phyloP scores from a whole-genome alignment of 2,329 filamentous ascomycete genomes.

The Neonectria sp. region DNA sequence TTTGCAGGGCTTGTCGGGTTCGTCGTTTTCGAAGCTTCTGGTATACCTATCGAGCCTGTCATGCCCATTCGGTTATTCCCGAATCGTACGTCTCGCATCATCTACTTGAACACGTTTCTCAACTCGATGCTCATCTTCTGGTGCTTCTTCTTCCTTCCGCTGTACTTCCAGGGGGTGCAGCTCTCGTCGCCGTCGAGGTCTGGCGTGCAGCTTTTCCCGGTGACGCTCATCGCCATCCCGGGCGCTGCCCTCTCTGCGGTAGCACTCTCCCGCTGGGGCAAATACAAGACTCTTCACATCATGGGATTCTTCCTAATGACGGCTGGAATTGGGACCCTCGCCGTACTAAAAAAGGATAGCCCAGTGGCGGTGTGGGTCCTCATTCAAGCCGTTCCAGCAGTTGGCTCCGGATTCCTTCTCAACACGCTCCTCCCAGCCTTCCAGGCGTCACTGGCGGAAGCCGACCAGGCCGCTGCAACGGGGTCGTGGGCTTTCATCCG shows the following conservation, averaged over 20 bases:
- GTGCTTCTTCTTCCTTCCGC: constrained; percentile 58
- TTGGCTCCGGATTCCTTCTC: constrained; percentile 60
- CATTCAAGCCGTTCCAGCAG: constrained; percentile 56
- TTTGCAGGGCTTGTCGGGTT: constrained; percentile 34
- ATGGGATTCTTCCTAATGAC: constrained; percentile 54
- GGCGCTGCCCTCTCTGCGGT: constrained; percentile 45
- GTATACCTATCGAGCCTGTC: constrained; percentile 41
- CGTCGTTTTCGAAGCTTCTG: constrained; percentile 37
- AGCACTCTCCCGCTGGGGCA: constrained; percentile 50
- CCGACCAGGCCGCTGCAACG: constrained; percentile 54
- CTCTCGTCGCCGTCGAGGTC: constrained; percentile 49
- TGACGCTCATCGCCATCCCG: constrained; percentile 48
- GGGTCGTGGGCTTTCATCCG: constrained; percentile 60
- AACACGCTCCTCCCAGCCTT: constrained; percentile 60
- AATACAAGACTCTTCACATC: constrained; percentile 54
- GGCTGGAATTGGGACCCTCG: constrained; percentile 58
- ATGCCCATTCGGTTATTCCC: constrained; percentile 42
- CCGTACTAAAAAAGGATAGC: constrained; percentile 53
- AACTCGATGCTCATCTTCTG: constrained; percentile 49
- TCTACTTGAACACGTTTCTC: constrained; percentile 43
- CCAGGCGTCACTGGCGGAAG: constrained; percentile 54
- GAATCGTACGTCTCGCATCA: constrained; percentile 37
- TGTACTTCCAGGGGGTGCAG: constrained; percentile 63
- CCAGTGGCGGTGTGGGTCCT: constrained; percentile 55
- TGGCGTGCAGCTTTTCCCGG: constrained; percentile 52